phyloP scores from a whole-genome alignment of 1,139 yeast species.

The Zygosaccharomyces sapae region DNA sequence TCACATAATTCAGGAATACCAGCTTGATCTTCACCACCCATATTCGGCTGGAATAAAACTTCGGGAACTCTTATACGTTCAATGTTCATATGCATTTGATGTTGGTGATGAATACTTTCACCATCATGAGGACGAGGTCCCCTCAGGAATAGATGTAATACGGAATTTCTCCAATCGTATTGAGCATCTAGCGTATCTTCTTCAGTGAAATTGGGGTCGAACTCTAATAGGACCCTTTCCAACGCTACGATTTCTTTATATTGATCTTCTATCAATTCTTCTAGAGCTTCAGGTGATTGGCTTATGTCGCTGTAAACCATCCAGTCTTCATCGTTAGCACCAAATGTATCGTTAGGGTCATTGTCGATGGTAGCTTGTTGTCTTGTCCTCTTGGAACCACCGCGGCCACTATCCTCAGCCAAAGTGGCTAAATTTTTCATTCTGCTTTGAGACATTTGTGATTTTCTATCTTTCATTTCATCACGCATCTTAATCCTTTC shows the following conservation, averaged over 20 bases:
- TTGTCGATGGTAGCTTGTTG: constrained; percentile 69
- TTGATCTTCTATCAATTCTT: constrained; percentile 70
- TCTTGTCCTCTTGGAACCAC: constrained; percentile 46
- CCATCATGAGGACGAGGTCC: constrained; percentile 79
- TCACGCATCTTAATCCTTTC: constrained; percentile 68
- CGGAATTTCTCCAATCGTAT: constrained; percentile 79
- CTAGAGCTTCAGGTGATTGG: constrained; percentile 56
- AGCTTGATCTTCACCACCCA: constrained; percentile 94
- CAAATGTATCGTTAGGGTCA: constrained; percentile 91
- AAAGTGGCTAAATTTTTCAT: constrained; percentile 89
- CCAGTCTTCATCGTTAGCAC: constrained; percentile 97
- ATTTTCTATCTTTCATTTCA: constrained; percentile 82
- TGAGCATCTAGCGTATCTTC: constrained; percentile 83
- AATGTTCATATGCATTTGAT: constrained; percentile 83
- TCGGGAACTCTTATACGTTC: constrained; percentile 94
- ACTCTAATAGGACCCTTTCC: constrained; percentile 71
- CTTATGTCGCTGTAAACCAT: constrained; percentile 81
- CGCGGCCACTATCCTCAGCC: constrained; percentile 64
- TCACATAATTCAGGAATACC: constrained; percentile 77
- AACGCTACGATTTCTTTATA: constrained; percentile 55
- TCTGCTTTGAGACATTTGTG: constrained; percentile 85
- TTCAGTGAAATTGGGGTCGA: constrained; percentile 78
- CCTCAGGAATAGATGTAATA: constrained; percentile 76
- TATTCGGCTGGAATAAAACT: constrained; percentile 85
- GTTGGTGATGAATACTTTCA: constrained; percentile 64